phyloP scores from a whole-genome alignment of 2,329 filamentous ascomycete genomes.

The Aspergillus pseudotamarii region DNA sequence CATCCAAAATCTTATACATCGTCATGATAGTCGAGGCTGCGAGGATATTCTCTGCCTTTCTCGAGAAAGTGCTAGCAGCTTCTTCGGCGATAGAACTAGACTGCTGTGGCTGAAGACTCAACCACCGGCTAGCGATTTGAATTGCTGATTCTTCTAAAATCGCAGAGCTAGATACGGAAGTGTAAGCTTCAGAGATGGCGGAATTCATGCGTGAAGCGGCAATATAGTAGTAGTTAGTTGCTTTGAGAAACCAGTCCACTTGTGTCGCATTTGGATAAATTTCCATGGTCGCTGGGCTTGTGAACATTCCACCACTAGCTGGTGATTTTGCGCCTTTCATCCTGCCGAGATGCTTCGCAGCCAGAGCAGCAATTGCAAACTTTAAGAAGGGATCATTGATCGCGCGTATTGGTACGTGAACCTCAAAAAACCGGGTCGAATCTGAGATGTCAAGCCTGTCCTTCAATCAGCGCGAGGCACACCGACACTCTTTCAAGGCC shows the following conservation, averaged over 20 bases:
- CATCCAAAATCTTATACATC: slow-evolving; percentile 65
- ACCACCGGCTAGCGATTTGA: slow-evolving; percentile 29
- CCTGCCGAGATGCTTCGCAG: slow-evolving; percentile 43
- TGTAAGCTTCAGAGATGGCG: slow-evolving; percentile 37
- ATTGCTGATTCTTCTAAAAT: slow-evolving; percentile 34
- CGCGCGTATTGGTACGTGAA: slow-evolving; percentile 41
- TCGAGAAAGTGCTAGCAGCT: slow-evolving; percentile 30
- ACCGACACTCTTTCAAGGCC: too few relatives aligned
- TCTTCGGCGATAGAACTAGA: slow-evolving; percentile 9
- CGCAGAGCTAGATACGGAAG: slow-evolving; percentile 32
- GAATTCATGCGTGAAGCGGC: slow-evolving; percentile 55
- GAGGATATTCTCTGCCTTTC: slow-evolving; percentile 60
- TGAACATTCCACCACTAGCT: slow-evolving; percentile 27
- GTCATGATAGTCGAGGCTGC: slow-evolving; percentile 64
- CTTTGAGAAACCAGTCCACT: slow-evolving; percentile 63
- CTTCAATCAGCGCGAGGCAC: slow-evolving; percentile 13
- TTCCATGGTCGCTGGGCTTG: slow-evolving; percentile 54
- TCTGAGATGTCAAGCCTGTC: slow-evolving; percentile 44
- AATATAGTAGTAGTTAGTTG: slow-evolving; percentile 62
- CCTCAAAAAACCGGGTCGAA: slow-evolving; percentile 41
- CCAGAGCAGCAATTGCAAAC: slow-evolving; percentile 41
- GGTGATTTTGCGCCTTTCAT: slow-evolving; percentile 33
- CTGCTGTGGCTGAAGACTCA: slow-evolving; percentile 23
- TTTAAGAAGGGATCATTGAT: slow-evolving; percentile 37
- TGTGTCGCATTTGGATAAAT: slow-evolving; percentile 49